Conservation (phyloP, 257 asterid genomes). For the Solanum pimpinellifolium region DNA sequence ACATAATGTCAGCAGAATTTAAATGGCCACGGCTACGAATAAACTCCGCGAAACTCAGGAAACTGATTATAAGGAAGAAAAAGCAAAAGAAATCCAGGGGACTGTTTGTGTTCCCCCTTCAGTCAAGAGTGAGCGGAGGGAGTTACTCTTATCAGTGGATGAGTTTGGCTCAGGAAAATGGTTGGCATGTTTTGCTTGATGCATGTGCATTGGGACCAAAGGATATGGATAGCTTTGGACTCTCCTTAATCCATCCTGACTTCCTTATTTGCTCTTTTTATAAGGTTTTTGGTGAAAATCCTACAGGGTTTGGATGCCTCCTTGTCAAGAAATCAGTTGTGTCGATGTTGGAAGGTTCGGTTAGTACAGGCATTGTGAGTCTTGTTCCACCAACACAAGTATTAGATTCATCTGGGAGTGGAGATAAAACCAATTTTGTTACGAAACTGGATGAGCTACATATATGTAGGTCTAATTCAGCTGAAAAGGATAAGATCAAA, state of each 20-base stretch:
- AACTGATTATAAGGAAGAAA: slow-evolving; percentile 35
- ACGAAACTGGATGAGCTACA: slow-evolving; percentile 4
- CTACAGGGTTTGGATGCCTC: slow-evolving; percentile 93
- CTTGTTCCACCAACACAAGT: slow-evolving; percentile 34
- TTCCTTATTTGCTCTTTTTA: slow-evolving; percentile 81
- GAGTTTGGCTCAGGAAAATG: slow-evolving; percentile 68
- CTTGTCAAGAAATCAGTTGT: slow-evolving; percentile 54
- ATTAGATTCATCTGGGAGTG: slow-evolving; percentile 49
- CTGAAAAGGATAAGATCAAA: neutral
- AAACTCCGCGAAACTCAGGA: slow-evolving; percentile 37
- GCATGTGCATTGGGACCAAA: slow-evolving; percentile 87
- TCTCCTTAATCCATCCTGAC: slow-evolving; percentile 70
- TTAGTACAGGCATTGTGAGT: slow-evolving; percentile 46
- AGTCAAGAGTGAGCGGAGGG: slow-evolving; percentile 76
- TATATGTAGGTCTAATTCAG: neutral
- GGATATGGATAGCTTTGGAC: slow-evolving; percentile 81
- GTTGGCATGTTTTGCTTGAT: slow-evolving; percentile 91
- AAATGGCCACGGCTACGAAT: slow-evolving; percentile 85
- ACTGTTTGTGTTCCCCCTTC: slow-evolving; percentile 77
- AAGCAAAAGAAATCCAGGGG: slow-evolving; percentile 41
- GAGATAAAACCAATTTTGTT: slow-evolving; percentile 6
- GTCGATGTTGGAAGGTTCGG: slow-evolving; percentile 44
- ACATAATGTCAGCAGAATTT: slow-evolving; percentile 58
- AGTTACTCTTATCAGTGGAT: slow-evolving; percentile 91
- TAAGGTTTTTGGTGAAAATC: slow-evolving; percentile 78